Evolutionary conservation across 2,329 filamentous ascomycete species (phyloP).

Genomic region (Nothopassalora personata): DNA sequence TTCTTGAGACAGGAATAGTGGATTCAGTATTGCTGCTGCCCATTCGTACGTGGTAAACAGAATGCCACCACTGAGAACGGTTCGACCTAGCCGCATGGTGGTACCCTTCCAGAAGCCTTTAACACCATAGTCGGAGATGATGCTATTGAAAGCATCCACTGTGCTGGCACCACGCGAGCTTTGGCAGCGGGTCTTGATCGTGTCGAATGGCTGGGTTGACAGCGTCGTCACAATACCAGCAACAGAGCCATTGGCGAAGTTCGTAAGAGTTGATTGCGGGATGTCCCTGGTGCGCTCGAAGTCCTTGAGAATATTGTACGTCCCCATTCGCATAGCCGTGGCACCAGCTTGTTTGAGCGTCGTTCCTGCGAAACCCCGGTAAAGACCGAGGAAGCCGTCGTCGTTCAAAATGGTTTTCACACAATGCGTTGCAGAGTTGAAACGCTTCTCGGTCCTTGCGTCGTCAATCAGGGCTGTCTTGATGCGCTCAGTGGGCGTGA

Average conservation of each 20-base stretch:
- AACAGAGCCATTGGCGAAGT: constrained; percentile 57
- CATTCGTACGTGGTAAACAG: constrained; percentile 60
- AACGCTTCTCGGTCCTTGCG: constrained; percentile 46
- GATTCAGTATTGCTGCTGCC: constrained; percentile 46
- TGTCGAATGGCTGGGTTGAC: constrained; percentile 57
- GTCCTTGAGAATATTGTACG: constrained; percentile 60
- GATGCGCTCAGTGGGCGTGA: constrained; percentile 63
- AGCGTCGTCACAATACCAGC: constrained; percentile 58
- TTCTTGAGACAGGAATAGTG: constrained; percentile 21
- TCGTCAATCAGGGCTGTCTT: constrained; percentile 65
- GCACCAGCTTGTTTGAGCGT: constrained; percentile 59
- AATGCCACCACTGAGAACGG: constrained; percentile 62
- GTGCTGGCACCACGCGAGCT: constrained; percentile 55
- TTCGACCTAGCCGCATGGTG: constrained; percentile 60
- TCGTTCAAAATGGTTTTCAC: constrained; percentile 46
- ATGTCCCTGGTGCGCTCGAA: constrained; percentile 47
- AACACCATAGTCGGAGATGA: constrained; percentile 54
- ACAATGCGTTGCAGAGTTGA: constrained; percentile 49
- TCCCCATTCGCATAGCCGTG: constrained; percentile 57
- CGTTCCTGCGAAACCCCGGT: constrained; percentile 55
- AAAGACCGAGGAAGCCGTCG: constrained; percentile 51
- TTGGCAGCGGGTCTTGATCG: constrained; percentile 59
- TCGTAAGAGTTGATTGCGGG: constrained; percentile 47
- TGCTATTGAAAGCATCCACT: constrained; percentile 50
- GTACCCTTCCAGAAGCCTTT: constrained; percentile 63